Percentiles rank a stretch among this genome's conserved stretches.
Conservation (phyloP, 305 asterid species). For the Fraxinus sp. region DNA sequence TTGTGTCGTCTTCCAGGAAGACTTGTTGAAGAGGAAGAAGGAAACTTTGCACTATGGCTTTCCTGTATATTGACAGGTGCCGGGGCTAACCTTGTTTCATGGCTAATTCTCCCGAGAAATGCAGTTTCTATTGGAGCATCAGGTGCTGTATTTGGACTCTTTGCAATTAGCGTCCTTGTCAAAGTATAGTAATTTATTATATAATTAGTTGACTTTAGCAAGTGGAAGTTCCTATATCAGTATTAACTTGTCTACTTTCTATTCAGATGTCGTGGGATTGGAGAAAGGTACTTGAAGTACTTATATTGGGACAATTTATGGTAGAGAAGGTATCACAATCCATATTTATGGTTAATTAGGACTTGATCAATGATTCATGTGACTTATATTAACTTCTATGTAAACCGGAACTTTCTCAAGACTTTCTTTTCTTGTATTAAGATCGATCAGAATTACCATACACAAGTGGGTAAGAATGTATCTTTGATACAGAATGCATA, state of each 20-base stretch:
- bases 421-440: not conserved
- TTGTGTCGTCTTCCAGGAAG: constrained; percentile 50
- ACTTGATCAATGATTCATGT: not conserved
- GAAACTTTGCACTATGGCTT: constrained; percentile 86
- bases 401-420: not conserved
- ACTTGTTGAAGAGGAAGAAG: constrained; percentile 98
- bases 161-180: constrained; percentile 84
- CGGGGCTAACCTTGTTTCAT: constrained; percentile 91
- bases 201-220: not conserved
- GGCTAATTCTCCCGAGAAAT: constrained; percentile 90
- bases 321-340: constrained; percentile 63
- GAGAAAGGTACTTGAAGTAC: constrained; percentile 95
- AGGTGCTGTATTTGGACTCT: constrained; percentile 93
- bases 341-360: not conserved
- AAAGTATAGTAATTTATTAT: constrained; percentile 41
- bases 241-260: constrained; percentile 20
- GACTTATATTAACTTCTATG: not conserved
- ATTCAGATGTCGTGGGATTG: constrained; percentile 94
- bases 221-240: not conserved
- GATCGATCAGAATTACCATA: not conserved
- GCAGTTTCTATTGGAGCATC: constrained; percentile 94
- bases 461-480: not conserved
- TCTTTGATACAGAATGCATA: not conserved
- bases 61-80: constrained; percentile 87
- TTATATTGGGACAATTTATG: constrained; percentile 87